Base-by-base conservation (phyloP, 1,284 basidiomycete species). In the Paramarasmius palmivorus region DNA sequence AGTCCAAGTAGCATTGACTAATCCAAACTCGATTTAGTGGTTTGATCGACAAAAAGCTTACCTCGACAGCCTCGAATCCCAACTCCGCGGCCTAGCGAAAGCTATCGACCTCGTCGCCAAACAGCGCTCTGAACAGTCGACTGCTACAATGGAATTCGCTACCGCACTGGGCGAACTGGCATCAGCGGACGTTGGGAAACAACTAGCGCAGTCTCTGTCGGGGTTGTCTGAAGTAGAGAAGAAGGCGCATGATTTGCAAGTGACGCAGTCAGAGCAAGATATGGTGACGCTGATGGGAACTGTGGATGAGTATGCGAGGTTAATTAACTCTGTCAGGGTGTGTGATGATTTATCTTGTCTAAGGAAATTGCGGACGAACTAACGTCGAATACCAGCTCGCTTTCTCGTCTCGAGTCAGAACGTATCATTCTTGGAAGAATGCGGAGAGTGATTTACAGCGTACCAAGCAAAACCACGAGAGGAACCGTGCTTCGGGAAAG, bases 231-330 rank as follows among this genome's bases (percentile, higher is more conserved):
- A 90, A 8, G 83, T 96, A 8, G 83, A 91, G 57, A 76, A 76
- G 14, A 85, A 82, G 56, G 84, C 84, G 19, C 86, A 90, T 59
- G 86, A 90, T 42, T 60, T 86, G 12, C 86, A 91, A 62, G 83
- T 76, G 44, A 75, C 77, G 14, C 91, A 94, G 63, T 81, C 91
- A 0, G 85, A 89, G 59, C 84, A 88, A 59, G 93, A 96, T 67
- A 78, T 93, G 59, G 74, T 83, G 23, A 86, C 89, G 2, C 68
- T 96, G 22, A 78, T 94, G 78, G 84, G 84, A 38, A 92, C 88
- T 53, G 90, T 85, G 41, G 94, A 98, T 65, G 95, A 98, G 71
- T 98, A 98, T 68, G 86, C 94, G 25, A 81, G 96, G 41, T 78
- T 98, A 47, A 94, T 98, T 56, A 88, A 86, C 56, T 93, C 90